phyloP scores from a whole-genome alignment of 2,329 filamentous ascomycete genomes.

The Polychaeton citri region DNA sequence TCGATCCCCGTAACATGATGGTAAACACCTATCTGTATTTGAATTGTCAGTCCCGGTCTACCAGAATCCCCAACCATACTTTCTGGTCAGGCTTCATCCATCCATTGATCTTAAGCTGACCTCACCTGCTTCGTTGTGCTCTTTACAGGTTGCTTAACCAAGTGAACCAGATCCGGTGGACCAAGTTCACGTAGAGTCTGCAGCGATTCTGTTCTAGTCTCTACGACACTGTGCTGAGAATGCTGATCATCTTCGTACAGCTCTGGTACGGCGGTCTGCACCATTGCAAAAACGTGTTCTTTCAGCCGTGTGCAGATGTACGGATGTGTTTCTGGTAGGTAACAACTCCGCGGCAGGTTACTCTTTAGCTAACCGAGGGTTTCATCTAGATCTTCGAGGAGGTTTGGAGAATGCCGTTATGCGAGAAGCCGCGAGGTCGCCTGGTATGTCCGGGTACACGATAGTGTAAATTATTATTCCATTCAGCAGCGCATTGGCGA shows the following conservation, averaged over 20 bases:
- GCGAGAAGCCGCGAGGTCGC: no score
- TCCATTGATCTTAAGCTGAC: slow-evolving; percentile 1
- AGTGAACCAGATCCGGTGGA: slow-evolving; percentile 87
- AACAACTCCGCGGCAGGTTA: no score
- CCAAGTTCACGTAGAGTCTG: slow-evolving; percentile 80
- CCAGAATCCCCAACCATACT: not conserved
- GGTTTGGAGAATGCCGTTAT: no score
- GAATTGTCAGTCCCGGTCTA: slow-evolving; percentile 4
- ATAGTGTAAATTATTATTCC: no score
- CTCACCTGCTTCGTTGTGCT: slow-evolving; percentile 43
- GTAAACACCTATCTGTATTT: slow-evolving; percentile 67
- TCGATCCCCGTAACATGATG: slow-evolving; percentile 97
- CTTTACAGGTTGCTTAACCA: slow-evolving; percentile 63
- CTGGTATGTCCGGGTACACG: no score
- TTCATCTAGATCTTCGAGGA: no score
- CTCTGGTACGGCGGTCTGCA: slow-evolving; percentile 42
- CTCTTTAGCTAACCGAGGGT: no score
- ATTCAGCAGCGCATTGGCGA: no score
- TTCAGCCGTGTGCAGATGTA: no score
- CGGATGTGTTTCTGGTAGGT: no score
- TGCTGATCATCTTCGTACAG: slow-evolving; percentile 88
- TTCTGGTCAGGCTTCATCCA: slow-evolving; percentile 1
- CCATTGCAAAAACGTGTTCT: no score
- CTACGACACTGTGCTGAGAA: slow-evolving; percentile 81
- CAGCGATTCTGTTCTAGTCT: slow-evolving; percentile 81